Conservation (phyloP, 192 early-diverging fungal species). For the Backusella psychrophila region DNA sequence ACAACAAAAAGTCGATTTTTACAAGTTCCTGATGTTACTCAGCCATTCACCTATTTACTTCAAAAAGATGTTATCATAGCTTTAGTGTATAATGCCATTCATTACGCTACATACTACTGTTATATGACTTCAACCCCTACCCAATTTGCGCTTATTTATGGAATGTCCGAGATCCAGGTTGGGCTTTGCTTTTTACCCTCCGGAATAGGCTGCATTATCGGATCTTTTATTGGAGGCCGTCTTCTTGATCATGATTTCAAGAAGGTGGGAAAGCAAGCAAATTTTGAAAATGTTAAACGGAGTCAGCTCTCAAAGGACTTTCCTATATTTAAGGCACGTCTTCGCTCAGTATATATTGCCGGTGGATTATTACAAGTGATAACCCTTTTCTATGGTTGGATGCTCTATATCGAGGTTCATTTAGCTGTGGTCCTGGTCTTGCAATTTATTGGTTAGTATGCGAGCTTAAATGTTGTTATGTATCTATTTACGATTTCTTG, state of each 20-base stretch:
- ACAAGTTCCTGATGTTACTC: constrained; percentile 22
- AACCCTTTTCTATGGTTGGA: constrained; percentile 28
- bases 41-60: constrained; percentile 29
- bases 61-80: constrained; percentile 28
- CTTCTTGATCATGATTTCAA: constrained; percentile 9
- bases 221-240: constrained; percentile 37
- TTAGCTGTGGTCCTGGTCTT: constrained; percentile 21
- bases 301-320: constrained; percentile 6
- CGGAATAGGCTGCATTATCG: constrained; percentile 40
- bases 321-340: constrained; percentile 20
- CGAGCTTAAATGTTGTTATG: neutral
- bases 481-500: neutral
- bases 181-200: constrained; percentile 42
- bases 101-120: constrained; percentile 38
- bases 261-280: neutral
- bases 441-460: constrained; percentile 25
- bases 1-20: constrained; percentile 35
- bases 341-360: constrained; percentile 19
- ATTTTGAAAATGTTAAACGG: neutral
- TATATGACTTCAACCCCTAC: constrained; percentile 37
- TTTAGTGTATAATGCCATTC: constrained; percentile 34
- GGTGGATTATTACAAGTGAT: constrained; percentile 6
- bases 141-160: constrained; percentile 33
- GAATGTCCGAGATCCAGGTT: constrained; percentile 34
- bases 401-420: constrained; percentile 4